Base-by-base conservation (phyloP, 176 grass and related monocot genomes). In the Ananas comosus region DNA sequence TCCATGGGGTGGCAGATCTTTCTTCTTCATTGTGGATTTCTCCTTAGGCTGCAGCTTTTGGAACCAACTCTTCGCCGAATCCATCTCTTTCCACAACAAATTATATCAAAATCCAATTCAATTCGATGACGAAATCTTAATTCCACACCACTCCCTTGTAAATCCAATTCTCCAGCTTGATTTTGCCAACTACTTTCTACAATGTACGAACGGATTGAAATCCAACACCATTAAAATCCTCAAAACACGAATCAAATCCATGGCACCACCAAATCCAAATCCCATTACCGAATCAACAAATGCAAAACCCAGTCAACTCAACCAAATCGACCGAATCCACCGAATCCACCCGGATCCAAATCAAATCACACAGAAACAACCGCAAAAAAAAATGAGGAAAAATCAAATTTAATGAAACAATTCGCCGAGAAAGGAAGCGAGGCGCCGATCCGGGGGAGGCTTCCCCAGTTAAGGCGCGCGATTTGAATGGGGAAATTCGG, bases 11-110 rank as follows among this genome's bases (percentile, higher is more conserved):
- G 81, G 84, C 66, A 87, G 51, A 53, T 97, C 89, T 49, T 85
- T 92, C 86, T 89, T 96, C 81, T 83, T 97, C 14, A 71, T 74
- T 13, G 76, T 65, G 63, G 81, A 82, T 89, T 92, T 97, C 64
- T 96, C 93, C 69, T 78, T 90, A 2, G 84, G 85, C 76, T 92
- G 93, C 58, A 97, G 84, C 83, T 97, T 92, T 25, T 78, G 86
- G 9, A 92, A 87, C 93, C 93, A 96, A 80, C 89, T 96, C 83
- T 86, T 89, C 19, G 89, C 80, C 50, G 93, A 85, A 85, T 91
- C 88, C 89, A 97, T 97, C 73, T 47, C 21, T 13, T 18, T 50
- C 22, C 22, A 7, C 58, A 65, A 74, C 58, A 64, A 59, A 59
- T 17, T 9, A 65, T 69, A 58, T 74, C 59, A 80, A 80, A 80